Conservation (phyloP, 176 grass and related monocot genomes). For the Typha latifolia region DNA sequence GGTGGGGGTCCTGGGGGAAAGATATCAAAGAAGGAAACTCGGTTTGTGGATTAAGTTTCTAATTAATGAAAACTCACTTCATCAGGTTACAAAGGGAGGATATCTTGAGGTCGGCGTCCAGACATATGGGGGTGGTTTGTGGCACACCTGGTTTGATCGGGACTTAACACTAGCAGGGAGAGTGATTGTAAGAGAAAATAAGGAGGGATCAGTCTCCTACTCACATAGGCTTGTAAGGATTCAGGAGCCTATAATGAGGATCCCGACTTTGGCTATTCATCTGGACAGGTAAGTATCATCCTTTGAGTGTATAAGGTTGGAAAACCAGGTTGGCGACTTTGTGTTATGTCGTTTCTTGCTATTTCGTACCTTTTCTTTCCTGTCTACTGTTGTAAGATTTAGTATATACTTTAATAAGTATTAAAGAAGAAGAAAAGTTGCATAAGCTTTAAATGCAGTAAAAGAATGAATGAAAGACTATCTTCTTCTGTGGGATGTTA, state of each 20-base stretch:
- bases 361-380: too few relatives aligned
- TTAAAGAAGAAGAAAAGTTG: too few relatives aligned
- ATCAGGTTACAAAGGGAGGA: constrained; percentile 78
- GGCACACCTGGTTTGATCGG: constrained; percentile 98
- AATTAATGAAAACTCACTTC: constrained; percentile 2
- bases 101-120: constrained; percentile 88
- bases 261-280: constrained; percentile 90
- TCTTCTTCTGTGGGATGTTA: not conserved
- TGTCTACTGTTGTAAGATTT: too few relatives aligned
- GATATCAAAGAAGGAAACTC: not conserved
- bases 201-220: constrained; percentile 39
- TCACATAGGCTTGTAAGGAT: constrained; percentile 67
- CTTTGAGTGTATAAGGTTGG: constrained; percentile 2
- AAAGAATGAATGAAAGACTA: not conserved
- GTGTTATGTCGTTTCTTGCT: too few relatives aligned
- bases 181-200: constrained; percentile 57
- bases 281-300: constrained; percentile 52
- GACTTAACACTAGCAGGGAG: constrained; percentile 86
- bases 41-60: not conserved
- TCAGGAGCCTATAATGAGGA: constrained; percentile 69
- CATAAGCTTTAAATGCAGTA: too few relatives aligned
- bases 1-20: not conserved
- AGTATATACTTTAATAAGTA: too few relatives aligned
- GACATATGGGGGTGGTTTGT: constrained; percentile 89
- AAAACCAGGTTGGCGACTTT: not conserved